Evolutionary conservation across 1,139 yeast genomes (phyloP).

Genomic region (Ogataea hybrid): DNA sequence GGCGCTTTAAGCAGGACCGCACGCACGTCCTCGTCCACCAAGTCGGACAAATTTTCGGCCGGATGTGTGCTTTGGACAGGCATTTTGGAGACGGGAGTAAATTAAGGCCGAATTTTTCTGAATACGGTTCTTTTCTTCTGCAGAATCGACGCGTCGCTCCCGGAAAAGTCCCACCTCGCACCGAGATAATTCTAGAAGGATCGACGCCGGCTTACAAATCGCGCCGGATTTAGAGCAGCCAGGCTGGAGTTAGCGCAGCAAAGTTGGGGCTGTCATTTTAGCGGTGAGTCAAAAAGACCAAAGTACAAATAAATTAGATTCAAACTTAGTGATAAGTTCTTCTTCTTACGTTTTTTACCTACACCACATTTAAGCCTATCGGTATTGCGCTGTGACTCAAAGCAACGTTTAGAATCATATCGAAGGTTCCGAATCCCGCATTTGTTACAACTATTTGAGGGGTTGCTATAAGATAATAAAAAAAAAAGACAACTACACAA

Average conservation of each 20-base stretch:
- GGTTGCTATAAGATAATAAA: slow-evolving; percentile 2
- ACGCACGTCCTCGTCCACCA: slow-evolving; percentile 29
- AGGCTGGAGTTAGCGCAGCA: slow-evolving; percentile 8
- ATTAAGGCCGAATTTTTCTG: not conserved
- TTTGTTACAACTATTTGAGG: not conserved
- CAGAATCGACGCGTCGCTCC: slow-evolving; percentile 8
- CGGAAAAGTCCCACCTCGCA: slow-evolving; percentile 1
- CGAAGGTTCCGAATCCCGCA: slow-evolving; percentile 2
- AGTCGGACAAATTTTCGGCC: slow-evolving; percentile 28
- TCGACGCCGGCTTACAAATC: slow-evolving; percentile 2
- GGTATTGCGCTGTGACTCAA: not conserved
- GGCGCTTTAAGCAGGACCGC: slow-evolving; percentile 31
- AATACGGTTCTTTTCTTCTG: not conserved
- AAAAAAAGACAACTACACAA: slow-evolving; percentile 1
- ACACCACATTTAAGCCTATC: not conserved
- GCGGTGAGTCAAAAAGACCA: slow-evolving; percentile 9
- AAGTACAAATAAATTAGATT: slow-evolving; percentile 3
- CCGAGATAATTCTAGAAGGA: slow-evolving; percentile 7
- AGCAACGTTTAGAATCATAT: not conserved
- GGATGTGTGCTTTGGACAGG: slow-evolving; percentile 26
- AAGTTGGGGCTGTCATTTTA: slow-evolving; percentile 7
- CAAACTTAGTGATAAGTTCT: slow-evolving; percentile 2
- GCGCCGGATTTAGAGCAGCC: slow-evolving; percentile 1
- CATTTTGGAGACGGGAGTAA: slow-evolving; percentile 5
- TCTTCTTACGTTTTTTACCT: slow-evolving; percentile 4